These are phyloP conservation scores for Corrigiola litoralis DNA, from an alignment of 179 eudicot species.

Conservation along the genomic window DNA sequence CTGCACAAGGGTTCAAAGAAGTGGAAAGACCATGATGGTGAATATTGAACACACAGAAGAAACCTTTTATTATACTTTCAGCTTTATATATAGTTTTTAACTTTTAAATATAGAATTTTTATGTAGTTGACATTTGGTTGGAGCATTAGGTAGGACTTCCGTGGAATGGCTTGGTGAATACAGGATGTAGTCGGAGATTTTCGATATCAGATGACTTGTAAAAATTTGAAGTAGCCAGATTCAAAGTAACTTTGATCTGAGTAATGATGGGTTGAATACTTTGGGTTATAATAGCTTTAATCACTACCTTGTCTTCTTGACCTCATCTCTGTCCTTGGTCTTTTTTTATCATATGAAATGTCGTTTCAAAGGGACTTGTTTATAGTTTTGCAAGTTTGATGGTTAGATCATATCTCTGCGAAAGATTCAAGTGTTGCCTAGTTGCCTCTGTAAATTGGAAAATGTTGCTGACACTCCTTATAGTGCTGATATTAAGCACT, in stretches of 20 bases:
- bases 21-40: constrained; percentile 16
- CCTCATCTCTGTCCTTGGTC: neutral
- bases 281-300: neutral
- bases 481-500: too few relatives aligned
- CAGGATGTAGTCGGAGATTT: neutral
- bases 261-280: neutral
- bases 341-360: too few relatives aligned
- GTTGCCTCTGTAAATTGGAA: too few relatives aligned
- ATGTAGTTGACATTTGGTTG: constrained; percentile 12
- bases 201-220: constrained; percentile 14
- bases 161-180: constrained; percentile 11
- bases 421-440: too few relatives aligned
- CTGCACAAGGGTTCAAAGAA: constrained; percentile 9
- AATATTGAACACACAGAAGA: constrained; percentile 19
- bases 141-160: constrained; percentile 14
- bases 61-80: constrained; percentile 5
- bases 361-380: neutral
- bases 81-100: constrained; percentile 14
- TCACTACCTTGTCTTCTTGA: neutral
- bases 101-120: constrained; percentile 10
- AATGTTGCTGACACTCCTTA: too few relatives aligned
- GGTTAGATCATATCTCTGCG: neutral
- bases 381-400: too few relatives aligned
- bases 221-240: constrained; percentile 10
- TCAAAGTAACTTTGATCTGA: neutral